Evolutionary conservation across 306 rosid species (phyloP).

Genomic region (Boehmeria nivea): DNA sequence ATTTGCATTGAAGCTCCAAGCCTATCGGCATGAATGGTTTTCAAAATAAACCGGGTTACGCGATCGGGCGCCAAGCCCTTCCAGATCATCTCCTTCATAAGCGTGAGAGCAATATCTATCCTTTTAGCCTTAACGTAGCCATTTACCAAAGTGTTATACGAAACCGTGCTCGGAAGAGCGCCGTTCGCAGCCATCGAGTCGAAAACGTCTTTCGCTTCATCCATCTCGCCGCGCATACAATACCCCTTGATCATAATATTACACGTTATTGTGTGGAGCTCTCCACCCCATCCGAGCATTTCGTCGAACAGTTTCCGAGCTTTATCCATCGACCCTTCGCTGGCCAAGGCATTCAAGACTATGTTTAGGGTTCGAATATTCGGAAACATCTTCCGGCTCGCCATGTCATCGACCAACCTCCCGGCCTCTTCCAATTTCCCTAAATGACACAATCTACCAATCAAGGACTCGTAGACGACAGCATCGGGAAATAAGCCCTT

Average conservation of each 20-base stretch:
- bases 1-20: not conserved
- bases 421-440: not conserved
- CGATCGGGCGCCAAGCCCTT: slow-evolving; percentile 31
- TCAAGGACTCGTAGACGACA: not conserved
- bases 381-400: not conserved
- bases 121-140: slow-evolving; percentile 23
- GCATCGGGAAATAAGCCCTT: not conserved
- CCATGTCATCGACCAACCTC: not conserved
- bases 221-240: slow-evolving; percentile 32
- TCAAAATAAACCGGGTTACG: not conserved
- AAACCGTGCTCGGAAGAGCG: slow-evolving; percentile 23
- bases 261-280: not conserved
- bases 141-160: slow-evolving; percentile 28
- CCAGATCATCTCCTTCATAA: slow-evolving; percentile 31
- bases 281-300: not conserved
- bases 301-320: slow-evolving; percentile 3
- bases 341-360: not conserved
- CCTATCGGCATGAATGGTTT: not conserved
- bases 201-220: slow-evolving; percentile 23
- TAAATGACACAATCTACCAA: not conserved
- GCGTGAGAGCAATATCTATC: slow-evolving; percentile 25
- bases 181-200: slow-evolving; percentile 23
- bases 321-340: not conserved
- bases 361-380: not conserved
- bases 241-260: slow-evolving; percentile 21